Evolutionary conservation across 345 rosid species (phyloP), one percentile per base, ranked within the genome.

Genomic region (Salix suchowensis): DNA sequence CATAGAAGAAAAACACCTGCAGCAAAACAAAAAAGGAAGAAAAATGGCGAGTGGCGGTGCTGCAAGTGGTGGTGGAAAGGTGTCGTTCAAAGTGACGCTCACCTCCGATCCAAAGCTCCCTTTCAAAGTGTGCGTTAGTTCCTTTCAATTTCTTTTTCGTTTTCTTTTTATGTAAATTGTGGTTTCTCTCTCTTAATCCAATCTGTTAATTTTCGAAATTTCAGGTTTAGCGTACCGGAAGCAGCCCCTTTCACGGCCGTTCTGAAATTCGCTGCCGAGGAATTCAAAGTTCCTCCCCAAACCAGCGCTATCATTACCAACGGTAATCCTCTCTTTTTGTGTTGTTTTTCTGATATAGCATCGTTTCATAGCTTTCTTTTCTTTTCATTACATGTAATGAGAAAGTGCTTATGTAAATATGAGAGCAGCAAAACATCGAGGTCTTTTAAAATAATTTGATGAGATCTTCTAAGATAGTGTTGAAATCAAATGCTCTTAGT

Each of bases 231-330:
- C 87, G 97, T 95, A 2, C 99, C 99, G 12, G 99, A 96, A 67
- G 99, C 92, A 23, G 98, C 97, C 46, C 99, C 99, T 18, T 96
- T 96, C 84, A 94, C 98, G 39, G 99, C 98, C 75, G 98, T 96
- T 55, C 73, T 93, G 85, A 93, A 93, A 81, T 93, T 93, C 83
- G 96, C 96, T 0, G 97, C 98, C 7, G 98, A 96, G 86, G 99
- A 96, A 84, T 96, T 96, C 84, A 96, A 96, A 86, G 98, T 93
- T 68, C 98, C 98, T 80, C 98, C 98, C 0, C 99, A 93, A 74
- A 96, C 99, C 76, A 96, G 99, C 88, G 98, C 98, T 65, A 96
- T 96, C 91, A 96, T 96, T 85, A 93, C 99, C 71, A 96, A 93
- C 74, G 99, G 98, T 96, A 85, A 71, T 13, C 60, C 24, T 2